Base-by-base conservation (phyloP, 345 rosid genomes). In the Turnera subulata region DNA sequence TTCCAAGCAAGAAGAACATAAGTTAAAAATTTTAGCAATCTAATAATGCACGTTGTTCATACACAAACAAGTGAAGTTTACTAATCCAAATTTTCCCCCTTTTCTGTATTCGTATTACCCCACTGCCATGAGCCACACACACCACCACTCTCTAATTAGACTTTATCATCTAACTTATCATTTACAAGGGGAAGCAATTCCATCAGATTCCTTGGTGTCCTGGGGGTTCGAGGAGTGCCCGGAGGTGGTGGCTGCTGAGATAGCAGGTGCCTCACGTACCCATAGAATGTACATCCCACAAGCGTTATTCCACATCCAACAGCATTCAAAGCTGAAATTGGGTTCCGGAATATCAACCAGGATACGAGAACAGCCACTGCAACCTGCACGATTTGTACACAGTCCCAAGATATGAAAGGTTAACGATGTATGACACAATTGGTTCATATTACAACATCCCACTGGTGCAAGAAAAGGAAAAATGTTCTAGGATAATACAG, bases 281-380 rank as follows among this genome's bases (percentile, higher is more conserved):
- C 99, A 17, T 94, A 94, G 68, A 90, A 90, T 0, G 97, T 94
- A 72, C 99, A 94, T 10, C 97, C 99, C 51, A 81, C 55, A 19
- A 93, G 95, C 6, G 99, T 94, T 9, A 94, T 83, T 2, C 68
- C 97, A 26, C 99, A 94, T 61, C 99, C 99, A 47, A 90, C 86
- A 11, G 97, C 95, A 64, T 94, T 94, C 86, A 85, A 25, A 25
- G 63, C 61, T 0, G 97, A 79, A n/a, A 94, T 94, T 11, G 99
- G 99, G 65, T 94, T 94, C 62, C 76, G 73, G 80, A 94, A 94
- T 69, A 94, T 90, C 74, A 79, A 42, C 99, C 97, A 94, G 1
- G 99, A 94, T 55, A 94, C 77, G 70, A 90, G 9, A 23, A 94
- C 99, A 24, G 99, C 99, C 39, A 90, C 90, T 0, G 97, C 99